phyloP scores from a whole-genome alignment of 768 basidiomycete genomes.

The Xanthoconium stramineum region DNA sequence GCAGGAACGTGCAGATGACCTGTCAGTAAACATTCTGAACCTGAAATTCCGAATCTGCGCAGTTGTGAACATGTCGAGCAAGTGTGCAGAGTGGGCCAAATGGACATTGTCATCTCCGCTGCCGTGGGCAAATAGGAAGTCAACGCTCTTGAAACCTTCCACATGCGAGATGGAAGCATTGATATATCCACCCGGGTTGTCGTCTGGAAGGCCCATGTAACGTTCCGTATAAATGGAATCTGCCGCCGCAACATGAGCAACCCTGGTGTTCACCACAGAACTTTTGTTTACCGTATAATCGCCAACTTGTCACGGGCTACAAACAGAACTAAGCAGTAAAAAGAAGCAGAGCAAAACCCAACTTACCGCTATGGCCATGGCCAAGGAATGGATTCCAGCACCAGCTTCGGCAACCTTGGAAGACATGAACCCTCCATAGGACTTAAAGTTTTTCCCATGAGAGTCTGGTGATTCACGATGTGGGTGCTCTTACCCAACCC shows the following conservation, averaged over 20 bases:
- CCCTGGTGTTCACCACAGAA: background rate
- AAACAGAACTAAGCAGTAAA: conserved; percentile 11
- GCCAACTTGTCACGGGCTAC: conserved; percentile 87
- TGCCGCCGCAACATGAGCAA: conserved; percentile 25
- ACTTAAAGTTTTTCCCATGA: conserved; percentile 42
- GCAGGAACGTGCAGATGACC: conserved; percentile 43
- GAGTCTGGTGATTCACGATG: background rate
- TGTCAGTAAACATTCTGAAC: conserved; percentile 98
- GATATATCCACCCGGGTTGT: conserved; percentile 84
- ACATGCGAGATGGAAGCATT: conserved; percentile 88
- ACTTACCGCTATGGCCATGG: conserved; percentile 87
- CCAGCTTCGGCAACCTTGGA: conserved; percentile 89
- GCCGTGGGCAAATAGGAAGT: conserved; percentile 88
- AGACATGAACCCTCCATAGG: conserved; percentile 95
- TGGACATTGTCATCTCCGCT: conserved; percentile 98
- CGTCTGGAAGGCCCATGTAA: conserved; percentile 84
- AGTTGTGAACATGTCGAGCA: conserved; percentile 90
- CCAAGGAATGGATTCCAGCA: conserved; percentile 85
- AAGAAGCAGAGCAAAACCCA: background rate
- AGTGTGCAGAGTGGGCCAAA: conserved; percentile 83
- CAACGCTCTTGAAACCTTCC: conserved; percentile 74
- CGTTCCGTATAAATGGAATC: conserved; percentile 98
- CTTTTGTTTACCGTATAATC: conserved; percentile 58
- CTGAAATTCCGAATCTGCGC: conserved; percentile 69
- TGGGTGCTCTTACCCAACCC: conserved; percentile 79